Evolutionary conservation across 192 early-diverging fungal genomes (phyloP).

Genomic region (Kappamyces sp.): DNA sequence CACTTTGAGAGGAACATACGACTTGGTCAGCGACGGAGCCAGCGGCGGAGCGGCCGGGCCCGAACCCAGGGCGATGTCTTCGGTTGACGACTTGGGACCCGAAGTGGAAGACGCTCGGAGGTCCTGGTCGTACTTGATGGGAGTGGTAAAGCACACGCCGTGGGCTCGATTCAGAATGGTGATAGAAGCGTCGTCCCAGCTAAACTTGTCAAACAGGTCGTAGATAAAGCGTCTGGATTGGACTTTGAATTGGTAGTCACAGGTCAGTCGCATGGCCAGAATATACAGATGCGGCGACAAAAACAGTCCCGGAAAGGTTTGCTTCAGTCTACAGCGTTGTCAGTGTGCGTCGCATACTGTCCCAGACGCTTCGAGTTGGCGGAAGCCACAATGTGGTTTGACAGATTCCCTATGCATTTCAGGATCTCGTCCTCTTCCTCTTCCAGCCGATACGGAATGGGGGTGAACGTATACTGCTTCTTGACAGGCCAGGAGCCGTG

Average conservation of each 20-base stretch:
- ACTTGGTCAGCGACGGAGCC: no score
- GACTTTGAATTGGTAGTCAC: conserved; percentile 65
- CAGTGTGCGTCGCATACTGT: conserved; percentile 32
- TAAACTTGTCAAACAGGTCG: conserved; percentile 70
- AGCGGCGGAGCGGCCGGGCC: no score
- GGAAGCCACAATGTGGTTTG: conserved; percentile 76
- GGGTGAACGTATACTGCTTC: conserved; percentile 47
- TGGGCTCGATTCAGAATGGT: no score
- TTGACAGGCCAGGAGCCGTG: conserved; percentile 32
- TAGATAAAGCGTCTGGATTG: conserved; percentile 65
- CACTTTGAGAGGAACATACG: no score
- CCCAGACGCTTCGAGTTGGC: conserved; percentile 66
- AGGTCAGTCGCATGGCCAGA: conserved; percentile 54
- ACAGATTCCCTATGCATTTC: conserved; percentile 66
- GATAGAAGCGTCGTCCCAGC: conserved; percentile 18
- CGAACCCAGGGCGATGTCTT: no score
- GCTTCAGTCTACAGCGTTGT: conserved; percentile 44
- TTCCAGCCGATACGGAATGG: conserved; percentile 28
- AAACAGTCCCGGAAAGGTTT: conserved; percentile 57
- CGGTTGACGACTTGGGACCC: no score
- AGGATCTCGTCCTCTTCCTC: conserved; percentile 60
- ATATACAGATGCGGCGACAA: conserved; percentile 47
- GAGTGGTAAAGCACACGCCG: no score
- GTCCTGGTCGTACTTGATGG: no score
- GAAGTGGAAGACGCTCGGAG: no score